Conservation (phyloP, 2,329 filamentous ascomycete genomes). For the Fusarium albidum region DNA sequence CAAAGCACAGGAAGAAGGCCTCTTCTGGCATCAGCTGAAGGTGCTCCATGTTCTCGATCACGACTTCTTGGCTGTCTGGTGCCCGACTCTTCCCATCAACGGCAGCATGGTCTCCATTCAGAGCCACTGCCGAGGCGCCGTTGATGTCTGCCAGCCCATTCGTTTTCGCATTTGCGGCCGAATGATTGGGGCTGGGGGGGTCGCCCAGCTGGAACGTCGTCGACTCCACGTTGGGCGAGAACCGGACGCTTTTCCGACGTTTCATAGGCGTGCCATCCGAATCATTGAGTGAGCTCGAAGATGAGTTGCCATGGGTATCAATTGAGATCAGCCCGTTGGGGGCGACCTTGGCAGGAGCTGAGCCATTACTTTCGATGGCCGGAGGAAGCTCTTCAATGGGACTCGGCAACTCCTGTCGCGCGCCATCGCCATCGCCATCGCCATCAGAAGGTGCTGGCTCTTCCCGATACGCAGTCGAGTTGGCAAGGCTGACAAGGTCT, state of each 20-base stretch:
- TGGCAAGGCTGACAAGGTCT: slow-evolving; percentile 40
- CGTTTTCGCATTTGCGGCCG: slow-evolving; percentile 23
- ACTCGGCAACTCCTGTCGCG: background rate
- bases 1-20: slow-evolving; percentile 88
- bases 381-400: background rate
- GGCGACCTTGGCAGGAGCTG: background rate
- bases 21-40: slow-evolving; percentile 93
- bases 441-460: slow-evolving; percentile 13
- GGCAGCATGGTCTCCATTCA: slow-evolving; percentile 10
- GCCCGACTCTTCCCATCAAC: background rate
- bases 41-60: slow-evolving; percentile 73
- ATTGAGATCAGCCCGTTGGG: slow-evolving; percentile 17
- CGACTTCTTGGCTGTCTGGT: background rate
- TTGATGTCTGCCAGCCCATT: slow-evolving; percentile 17
- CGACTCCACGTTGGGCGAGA: slow-evolving; percentile 72
- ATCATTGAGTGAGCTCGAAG: slow-evolving; percentile 29
- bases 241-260: slow-evolving; percentile 72
- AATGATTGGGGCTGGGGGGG: slow-evolving; percentile 57
- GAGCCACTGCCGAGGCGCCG: slow-evolving; percentile 13
- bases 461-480: background rate
- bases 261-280: slow-evolving; percentile 42
- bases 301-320: slow-evolving; percentile 3
- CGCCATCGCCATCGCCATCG: slow-evolving; percentile 2
- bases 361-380: slow-evolving; percentile 2
- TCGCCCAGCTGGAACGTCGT: slow-evolving; percentile 65